These are phyloP conservation scores for Solanum chacoense DNA, from an alignment of 305 asterid species.

Conservation along the genomic window DNA sequence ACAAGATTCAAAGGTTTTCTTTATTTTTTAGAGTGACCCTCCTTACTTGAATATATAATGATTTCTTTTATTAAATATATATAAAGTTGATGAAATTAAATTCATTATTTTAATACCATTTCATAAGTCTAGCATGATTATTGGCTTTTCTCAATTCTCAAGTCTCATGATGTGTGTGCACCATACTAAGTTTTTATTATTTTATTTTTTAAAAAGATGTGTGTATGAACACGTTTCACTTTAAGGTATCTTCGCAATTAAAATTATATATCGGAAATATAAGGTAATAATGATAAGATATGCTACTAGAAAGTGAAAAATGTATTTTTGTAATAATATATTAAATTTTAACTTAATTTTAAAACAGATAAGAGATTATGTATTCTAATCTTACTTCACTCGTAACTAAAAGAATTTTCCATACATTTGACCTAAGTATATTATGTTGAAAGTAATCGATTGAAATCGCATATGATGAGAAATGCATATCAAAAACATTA, in stretches of 20 bases:
- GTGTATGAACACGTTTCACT: background rate
- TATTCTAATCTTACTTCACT: background rate
- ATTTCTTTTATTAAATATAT: background rate
- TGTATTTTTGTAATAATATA: background rate
- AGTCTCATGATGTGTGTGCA: constrained; percentile 14
- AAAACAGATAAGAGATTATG: background rate
- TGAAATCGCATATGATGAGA: accelerated
- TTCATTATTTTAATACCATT: constrained; percentile 18
- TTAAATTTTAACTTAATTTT: background rate
- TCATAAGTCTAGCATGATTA: background rate
- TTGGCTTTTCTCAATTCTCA: background rate
- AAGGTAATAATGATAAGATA: background rate
- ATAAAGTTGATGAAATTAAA: background rate
- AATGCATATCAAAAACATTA: background rate
- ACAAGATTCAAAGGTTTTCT: too few species aligned
- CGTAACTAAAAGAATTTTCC: background rate
- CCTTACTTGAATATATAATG: background rate
- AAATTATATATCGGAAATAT: background rate
- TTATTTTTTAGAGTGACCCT: background rate
- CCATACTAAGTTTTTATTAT: background rate
- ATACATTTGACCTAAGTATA: background rate
- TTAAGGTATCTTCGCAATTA: background rate
- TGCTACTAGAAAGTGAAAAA: background rate
- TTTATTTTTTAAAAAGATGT: background rate
- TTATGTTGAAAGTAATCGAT: background rate